Conservation (phyloP, 352 stramenopile species). For the Globisporangium spinosum region DNA sequence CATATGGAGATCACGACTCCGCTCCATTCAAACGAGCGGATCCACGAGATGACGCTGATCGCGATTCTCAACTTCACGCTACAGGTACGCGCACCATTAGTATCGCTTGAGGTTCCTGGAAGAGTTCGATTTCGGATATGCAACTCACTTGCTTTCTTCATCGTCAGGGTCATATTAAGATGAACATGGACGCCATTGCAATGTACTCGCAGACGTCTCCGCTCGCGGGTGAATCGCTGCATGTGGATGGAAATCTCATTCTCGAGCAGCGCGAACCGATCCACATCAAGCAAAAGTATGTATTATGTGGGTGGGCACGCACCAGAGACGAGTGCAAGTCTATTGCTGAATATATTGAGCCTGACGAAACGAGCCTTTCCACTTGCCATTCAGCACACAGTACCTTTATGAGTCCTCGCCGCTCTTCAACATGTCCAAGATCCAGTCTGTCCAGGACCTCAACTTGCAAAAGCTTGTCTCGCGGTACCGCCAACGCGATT, state of each 20-base stretch:
- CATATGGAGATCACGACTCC: conserved; percentile 48
- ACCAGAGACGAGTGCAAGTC: not conserved
- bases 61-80: conserved; percentile 64
- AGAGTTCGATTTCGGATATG: not conserved
- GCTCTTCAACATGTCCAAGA: conserved; percentile 40
- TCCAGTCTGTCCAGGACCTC: conserved; percentile 33
- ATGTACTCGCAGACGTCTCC: conserved; percentile 34
- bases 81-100: conserved; percentile 17
- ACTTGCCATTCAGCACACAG: conserved; percentile 25
- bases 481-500: conserved; percentile 42
- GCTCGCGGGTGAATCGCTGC: conserved; percentile 32
- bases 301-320: too few species aligned
- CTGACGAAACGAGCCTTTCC: not conserved
- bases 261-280: conserved; percentile 47
- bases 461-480: conserved; percentile 33
- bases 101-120: not conserved
- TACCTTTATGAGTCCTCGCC: conserved; percentile 31
- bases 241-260: conserved; percentile 57
- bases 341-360: not conserved
- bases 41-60: conserved; percentile 45
- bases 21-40: conserved; percentile 38
- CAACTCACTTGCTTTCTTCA: not conserved
- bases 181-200: conserved; percentile 68
- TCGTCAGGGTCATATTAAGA: conserved; percentile 31
- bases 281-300: conserved; percentile 38